Evolutionary conservation across 345 rosid genomes (phyloP), one percentile per base, ranked within the genome.

Genomic region (Gossypium bickii): DNA sequence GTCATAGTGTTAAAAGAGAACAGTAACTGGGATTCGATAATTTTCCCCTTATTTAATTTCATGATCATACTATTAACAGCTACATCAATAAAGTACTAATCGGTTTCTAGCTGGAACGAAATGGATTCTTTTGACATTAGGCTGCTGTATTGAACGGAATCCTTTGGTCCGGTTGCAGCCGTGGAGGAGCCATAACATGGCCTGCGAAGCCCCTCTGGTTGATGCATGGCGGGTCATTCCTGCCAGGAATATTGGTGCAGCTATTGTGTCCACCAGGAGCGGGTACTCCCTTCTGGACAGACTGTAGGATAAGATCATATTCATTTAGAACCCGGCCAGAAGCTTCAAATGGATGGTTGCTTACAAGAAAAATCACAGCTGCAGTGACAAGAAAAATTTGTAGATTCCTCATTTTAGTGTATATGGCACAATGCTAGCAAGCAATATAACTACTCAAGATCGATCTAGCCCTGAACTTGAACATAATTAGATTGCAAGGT

Each of bases 131-230:
- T 55, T 55, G 12, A 55, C 22, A 55, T n/a, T 55, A 55, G 57
- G 10, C 59, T 18, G 59, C 59, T 0, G 3, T 11, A 18, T 9
- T 15, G 9, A 45, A 66, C 20, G 34, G 70, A 66, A 18, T 17
- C 55, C 20, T 45, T 20, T 1, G 17, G 9, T 18, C 25, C 0
- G 79, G 25, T n/a, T 61, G 52, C 12, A 41, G 49, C 48, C 63
- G 27, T 0, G 71, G 55, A 56, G 79, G 68, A 15, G 67, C 59
- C 57, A 10, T 11, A 44, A 17, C 51, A 9, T 9, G 70, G 44
- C 82, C 85, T 11, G 80, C 82, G 24, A 76, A 78, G 43, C 55
- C 25, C 68, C 16, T 57, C 25, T 44, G 20, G 44, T 12, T 18
- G 22, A 62, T 52, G 78, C 85, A 82, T 16, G 61, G 76, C 0